Base-by-base conservation (phyloP, 2,329 filamentous ascomycete genomes). In the Sphaceloma murrayae region DNA sequence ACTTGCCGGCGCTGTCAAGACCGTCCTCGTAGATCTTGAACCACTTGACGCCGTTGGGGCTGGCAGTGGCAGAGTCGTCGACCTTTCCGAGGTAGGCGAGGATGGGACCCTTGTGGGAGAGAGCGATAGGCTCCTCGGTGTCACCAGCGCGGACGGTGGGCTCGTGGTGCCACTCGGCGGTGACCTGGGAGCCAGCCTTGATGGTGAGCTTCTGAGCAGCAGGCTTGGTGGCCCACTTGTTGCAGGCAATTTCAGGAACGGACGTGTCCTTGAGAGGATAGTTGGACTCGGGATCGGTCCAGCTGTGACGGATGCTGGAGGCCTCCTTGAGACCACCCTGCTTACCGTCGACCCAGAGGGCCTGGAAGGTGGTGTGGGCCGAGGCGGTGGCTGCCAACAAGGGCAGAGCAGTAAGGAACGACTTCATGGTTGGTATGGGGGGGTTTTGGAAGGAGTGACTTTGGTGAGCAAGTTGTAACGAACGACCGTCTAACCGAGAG, bases 1-100 rank as follows among this genome's bases (percentile, higher is more conserved):
- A 73, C 53, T 66, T 64, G 51, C 72, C 68, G 8, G 58, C 57
- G 31, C 60, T 59, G 36, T 40, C 36, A 30, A 67, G 67, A 2
- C 68, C 66, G 49, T 70, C 63, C 48, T 69, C 64, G 51, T 66
- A 70, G 48, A 75, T 66, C 62, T 75, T 75, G 63, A 74, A 74
- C 68, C 68, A 75, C 38, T 46, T 46, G 26, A 46, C 38, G 3
- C 59, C 56, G 13, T 66, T 61, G 1, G 66, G 66, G 46, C 65
- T 62, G 34, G 70, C 68, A 0, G 60, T 65, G 22, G 63, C 55
- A 3, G 72, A 66, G 52, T 74, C 65, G 18, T 59, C 48, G 14
- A 75, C 72, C 38, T 52, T 50, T 45, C 46, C 47, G 17, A 48
- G 46, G 49, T 48, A 40, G 24, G 36, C 36, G 22, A 40, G 16